Evolutionary conservation across 805 yeast genomes (phyloP), one percentile per base, ranked within the genome.

Genomic region (Yarrowia sp.): DNA sequence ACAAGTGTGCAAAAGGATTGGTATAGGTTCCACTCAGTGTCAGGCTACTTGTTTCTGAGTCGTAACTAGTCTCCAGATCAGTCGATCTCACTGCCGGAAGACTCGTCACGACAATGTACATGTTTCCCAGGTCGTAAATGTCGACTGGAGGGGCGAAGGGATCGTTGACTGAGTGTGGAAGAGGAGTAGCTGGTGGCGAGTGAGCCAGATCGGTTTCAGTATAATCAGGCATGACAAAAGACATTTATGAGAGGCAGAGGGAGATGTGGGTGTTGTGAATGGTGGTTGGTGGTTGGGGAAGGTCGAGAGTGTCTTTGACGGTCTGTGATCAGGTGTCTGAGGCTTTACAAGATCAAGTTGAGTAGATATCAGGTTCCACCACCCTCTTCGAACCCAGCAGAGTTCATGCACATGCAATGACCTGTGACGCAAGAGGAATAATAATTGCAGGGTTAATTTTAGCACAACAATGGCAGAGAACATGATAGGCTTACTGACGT

Each of bases 321-420:
- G 30, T 7, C 30, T 24, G 30, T 7, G 30, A 24, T 24, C 30
- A 7, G 6, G 30, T 24, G 30, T 24, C 30, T 24, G 30, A 24
- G 6, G 30, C 30, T 24, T 24, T 24, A 24, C 30, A 24, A 24
- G 30, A 7, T 24, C 30, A 24, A 7, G 30, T 24, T 24, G 30
- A 24, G 30, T 24, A 24, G 30, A 24, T 24, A 24, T 24, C 30
- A 24, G 3, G 30, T 24, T 24, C 30, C 30, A 24, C 7, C 30
- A 24, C 30, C 30, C 30, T 24, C 30, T 24, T 50, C 24, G 56
- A 50, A 34, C 34, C 17, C 58, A 24, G 15, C 46, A 39, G 6
- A n/a, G 61, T 55, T 55, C 30, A 55, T 55, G 61, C 61, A 55
- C 46, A 55, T 55, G 61, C 61, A 55, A 55, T 55, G 61, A 40